phyloP scores from a whole-genome alignment of 805 yeast species.

The Pichia occidentalis region DNA sequence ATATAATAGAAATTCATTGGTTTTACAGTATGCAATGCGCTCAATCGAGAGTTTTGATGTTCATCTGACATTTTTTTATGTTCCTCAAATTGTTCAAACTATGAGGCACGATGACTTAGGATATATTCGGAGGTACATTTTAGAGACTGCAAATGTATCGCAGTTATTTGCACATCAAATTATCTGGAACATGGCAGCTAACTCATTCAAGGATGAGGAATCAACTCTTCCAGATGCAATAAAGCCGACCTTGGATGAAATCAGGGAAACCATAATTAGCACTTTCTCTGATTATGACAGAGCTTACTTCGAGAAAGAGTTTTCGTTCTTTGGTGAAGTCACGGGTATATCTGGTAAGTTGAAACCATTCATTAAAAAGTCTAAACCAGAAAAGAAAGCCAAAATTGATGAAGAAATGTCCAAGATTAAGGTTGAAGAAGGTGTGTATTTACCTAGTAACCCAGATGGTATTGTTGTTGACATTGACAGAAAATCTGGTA shows the following conservation, averaged over 20 bases:
- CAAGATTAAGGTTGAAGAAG: conserved; percentile 61
- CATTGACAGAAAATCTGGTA: conserved; percentile 86
- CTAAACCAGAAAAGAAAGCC: conserved; percentile 92
- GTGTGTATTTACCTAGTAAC: conserved; percentile 90
- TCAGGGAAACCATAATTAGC: conserved; percentile 56
- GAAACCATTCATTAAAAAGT: conserved; percentile 87
- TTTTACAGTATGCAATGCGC: conserved; percentile 84
- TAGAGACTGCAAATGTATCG: conserved; percentile 87
- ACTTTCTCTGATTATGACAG: conserved; percentile 57
- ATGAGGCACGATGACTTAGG: conserved; percentile 78
- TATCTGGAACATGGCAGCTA: conserved; percentile 96
- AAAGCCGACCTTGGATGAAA: conserved; percentile 76
- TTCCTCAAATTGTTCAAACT: conserved; percentile 95
- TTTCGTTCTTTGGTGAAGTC: conserved; percentile 82
- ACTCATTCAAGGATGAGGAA: conserved; percentile 86
- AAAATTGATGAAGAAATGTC: conserved; percentile 97
- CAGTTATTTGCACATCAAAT: conserved; percentile 95
- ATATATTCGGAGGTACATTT: conserved; percentile 78
- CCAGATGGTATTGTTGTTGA: conserved; percentile 95
- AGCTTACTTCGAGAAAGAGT: conserved; percentile 72
- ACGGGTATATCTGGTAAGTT: conserved; percentile 91
- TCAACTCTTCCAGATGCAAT: conserved; percentile 69
- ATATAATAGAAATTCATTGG: conserved; percentile 54
- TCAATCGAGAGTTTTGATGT: conserved; percentile 85
- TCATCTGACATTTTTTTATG: conserved; percentile 86